Base-by-base conservation (phyloP, 495 filamentous ascomycete species). In the Peziza echinospora region DNA sequence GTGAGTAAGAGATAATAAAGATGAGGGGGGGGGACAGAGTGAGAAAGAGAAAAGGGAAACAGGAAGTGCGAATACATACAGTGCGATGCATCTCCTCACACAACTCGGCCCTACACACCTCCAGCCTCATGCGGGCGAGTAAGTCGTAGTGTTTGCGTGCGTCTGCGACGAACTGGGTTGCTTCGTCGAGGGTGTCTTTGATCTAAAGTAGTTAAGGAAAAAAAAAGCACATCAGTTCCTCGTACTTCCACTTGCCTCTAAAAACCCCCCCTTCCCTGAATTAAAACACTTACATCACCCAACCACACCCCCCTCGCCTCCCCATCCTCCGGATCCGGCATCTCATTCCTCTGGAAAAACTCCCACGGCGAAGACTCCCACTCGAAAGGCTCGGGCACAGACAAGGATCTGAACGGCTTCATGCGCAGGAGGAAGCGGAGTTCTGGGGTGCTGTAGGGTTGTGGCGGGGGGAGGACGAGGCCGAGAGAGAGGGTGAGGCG, bases 351-450 rank as follows among this genome's bases (percentile, higher is more conserved):
- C 21, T 19, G 41, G 11, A 23, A 43, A 43, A 11, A 21, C 41
- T 23, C 21, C 41, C 41, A 21, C 41, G 41, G 16, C 11, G 21
- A 10, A 19, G 41, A 43, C n/a, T 43, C 21, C 41, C 16, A 21
- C n/a, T 21, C 41, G 41, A 23, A 43, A 43, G n/a, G n/a, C 3
- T 19, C 60, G 1, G 59, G 56, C 47, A 65, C 64, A 7, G 55
- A 50, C 8, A 65, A 62, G 16, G 63, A 55, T 8, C 47, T 47
- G 49, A 92, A 94, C 0, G 84, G 84, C 55, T 83, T 87, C 84
- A 93, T 89, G 26, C 89, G 79, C 2, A 92, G 63, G 51, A 89
- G 77, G 61, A 93, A 92, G 5, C 86, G 75, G 22, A 87, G 63
- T 25, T 59, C 59, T 49, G 84, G 73, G 23, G 66, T 71, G 41